phyloP scores from a whole-genome alignment of 2,329 filamentous ascomycete genomes.

The Botrytis hyacinthi region DNA sequence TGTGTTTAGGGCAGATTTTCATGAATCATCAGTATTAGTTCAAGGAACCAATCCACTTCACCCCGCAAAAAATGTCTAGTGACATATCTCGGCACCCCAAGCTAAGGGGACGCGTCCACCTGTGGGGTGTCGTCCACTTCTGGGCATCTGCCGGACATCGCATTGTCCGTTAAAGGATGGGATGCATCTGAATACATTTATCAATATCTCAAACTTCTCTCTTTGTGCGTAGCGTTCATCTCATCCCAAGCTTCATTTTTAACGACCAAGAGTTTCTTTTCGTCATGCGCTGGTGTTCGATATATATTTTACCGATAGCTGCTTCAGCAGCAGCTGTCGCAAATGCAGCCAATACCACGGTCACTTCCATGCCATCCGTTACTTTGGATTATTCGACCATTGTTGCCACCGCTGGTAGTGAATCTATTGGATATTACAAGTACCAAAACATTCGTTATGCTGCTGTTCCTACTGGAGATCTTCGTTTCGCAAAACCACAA shows the following conservation, averaged over 20 bases:
- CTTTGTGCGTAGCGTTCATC: background rate
- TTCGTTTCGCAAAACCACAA: conserved; percentile 40
- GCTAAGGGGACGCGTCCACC: background rate
- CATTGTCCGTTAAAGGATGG: background rate
- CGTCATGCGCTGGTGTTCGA: background rate
- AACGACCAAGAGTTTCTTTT: background rate
- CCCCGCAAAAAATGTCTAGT: background rate
- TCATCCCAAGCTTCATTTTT: background rate
- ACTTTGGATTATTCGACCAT: conserved; percentile 25
- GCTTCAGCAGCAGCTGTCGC: background rate
- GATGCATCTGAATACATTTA: background rate
- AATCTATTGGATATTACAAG: conserved; percentile 22
- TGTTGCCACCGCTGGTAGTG: conserved; percentile 22
- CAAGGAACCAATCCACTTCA: background rate
- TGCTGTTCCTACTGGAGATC: conserved; percentile 38
- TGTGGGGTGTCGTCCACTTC: background rate
- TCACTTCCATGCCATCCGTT: conserved; percentile 13
- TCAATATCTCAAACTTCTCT: background rate
- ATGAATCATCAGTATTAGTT: background rate
- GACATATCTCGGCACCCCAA: background rate
- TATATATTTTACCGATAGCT: background rate
- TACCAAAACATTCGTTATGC: conserved; percentile 42
- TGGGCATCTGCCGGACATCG: background rate
- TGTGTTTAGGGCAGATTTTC: background rate
- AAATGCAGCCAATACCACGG: background rate